Base-by-base conservation (phyloP, 768 basidiomycete species). In the Suillus luteus region DNA sequence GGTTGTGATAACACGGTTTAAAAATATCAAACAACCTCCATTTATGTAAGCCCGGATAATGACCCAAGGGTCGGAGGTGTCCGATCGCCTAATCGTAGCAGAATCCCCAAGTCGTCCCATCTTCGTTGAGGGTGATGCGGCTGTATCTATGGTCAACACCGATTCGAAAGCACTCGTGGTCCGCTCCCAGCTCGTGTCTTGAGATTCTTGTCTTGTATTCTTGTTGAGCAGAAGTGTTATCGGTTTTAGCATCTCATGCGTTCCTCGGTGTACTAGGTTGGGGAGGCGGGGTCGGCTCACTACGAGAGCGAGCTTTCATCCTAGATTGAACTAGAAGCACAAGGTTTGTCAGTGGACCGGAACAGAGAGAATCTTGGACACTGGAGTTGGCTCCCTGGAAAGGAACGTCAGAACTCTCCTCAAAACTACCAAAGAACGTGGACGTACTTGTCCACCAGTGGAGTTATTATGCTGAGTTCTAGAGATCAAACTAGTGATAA, bases 81-180 rank as follows among this genome's bases (percentile, higher is more conserved):
- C 22, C 64, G 17, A 43, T 65, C 62, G 11, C 64, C 64, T 48
- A 41, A 54, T 46, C 38, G 33, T 17, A 27, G 27, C 27, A 27
- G 31, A 31, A 2, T 2, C 31, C 3, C 31, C 31, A 31, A 31
- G 31, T 31, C 3, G 51, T 40, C 14, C 5, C 5, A 31, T 31
- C 31, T 31, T 31, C 31, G 31, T 38, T 14, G 62, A 66, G 14
- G 57, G 46, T 48, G 46, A 68, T 64, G 52, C 61, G 27, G 54
- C 59, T 60, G 57, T 62, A 57, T 37, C 62, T 59, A 62, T 67
- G 59, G 59, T 65, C 31, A 37, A 67, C 54, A n/a, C 48, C 52
- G 41, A 85, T 77, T 68, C 81, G 80, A 17, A 71, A 66, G 5
- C 80, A 62, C 1, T 71, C 66, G 19, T 68, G 68, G 2, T 2